phyloP scores from a whole-genome alignment of 2,329 filamentous ascomycete genomes.

The Xylariaceae sp. region DNA sequence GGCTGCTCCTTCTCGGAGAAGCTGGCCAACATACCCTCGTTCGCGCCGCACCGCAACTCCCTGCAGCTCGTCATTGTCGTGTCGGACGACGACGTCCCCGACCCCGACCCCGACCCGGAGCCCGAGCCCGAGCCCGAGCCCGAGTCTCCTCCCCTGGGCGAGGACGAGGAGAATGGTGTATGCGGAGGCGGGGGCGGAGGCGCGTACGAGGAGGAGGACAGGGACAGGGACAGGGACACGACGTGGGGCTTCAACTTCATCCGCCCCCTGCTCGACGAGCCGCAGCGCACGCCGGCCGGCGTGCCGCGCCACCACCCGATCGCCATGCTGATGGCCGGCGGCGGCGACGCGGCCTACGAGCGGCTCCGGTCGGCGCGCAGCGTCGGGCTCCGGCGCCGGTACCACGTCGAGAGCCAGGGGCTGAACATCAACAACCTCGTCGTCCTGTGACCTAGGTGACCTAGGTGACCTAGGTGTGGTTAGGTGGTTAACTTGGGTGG shows the following conservation, averaged over 20 bases:
- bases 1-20: constrained; percentile 81
- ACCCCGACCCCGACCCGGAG: too few species aligned
- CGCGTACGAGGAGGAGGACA: too few species aligned
- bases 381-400: constrained; percentile 70
- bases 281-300: constrained; percentile 64
- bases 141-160: constrained; percentile 18
- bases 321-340: constrained; percentile 75
- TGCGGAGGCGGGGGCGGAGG: too few species aligned
- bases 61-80: constrained; percentile 80
- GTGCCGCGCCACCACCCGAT: constrained; percentile 64
- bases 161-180: too few species aligned
- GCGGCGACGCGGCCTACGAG: constrained; percentile 57
- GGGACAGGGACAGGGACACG: too few species aligned
- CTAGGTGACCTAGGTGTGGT: too few species aligned
- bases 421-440: constrained; percentile 71
- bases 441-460: constrained; percentile 51
- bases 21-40: constrained; percentile 74
- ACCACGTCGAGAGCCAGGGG: constrained; percentile 74
- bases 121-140: constrained; percentile 6
- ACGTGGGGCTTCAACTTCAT: constrained; percentile 26
- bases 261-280: constrained; percentile 65
- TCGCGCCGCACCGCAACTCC: constrained; percentile 49
- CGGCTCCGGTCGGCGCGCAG: constrained; percentile 56
- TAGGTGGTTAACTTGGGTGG: constrained; percentile 7
- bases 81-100: constrained; percentile 41